Conservation (phyloP, 2,329 filamentous ascomycete genomes). For the Monosporascus sp. region DNA sequence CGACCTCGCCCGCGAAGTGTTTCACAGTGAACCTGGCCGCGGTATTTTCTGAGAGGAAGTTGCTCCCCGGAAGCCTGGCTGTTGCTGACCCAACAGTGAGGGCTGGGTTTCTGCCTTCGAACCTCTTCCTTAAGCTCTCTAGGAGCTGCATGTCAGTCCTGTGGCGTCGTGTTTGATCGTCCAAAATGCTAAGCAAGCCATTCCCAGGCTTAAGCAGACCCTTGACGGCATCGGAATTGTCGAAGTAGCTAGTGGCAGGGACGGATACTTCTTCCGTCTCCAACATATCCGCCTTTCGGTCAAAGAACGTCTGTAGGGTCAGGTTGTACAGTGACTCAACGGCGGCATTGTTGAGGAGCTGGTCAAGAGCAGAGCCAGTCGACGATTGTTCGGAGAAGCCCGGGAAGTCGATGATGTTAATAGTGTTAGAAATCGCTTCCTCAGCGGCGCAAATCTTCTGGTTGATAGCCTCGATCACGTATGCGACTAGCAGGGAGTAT, state of each 20-base stretch:
- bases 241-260: constrained; percentile 90
- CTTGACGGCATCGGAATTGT: constrained; percentile 91
- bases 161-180: constrained; percentile 89
- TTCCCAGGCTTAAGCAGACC: constrained; percentile 89
- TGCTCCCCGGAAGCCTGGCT: constrained; percentile 76
- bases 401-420: constrained; percentile 94
- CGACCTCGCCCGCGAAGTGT: constrained; percentile 94
- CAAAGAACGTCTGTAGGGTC: constrained; percentile 92
- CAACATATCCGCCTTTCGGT: constrained; percentile 85
- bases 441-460: constrained; percentile 81
- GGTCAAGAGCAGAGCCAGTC: constrained; percentile 81
- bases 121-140: constrained; percentile 85
- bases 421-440: constrained; percentile 84
- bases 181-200: constrained; percentile 86
- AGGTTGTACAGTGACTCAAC: constrained; percentile 90
- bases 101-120: constrained; percentile 88
- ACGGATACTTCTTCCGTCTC: constrained; percentile 92
- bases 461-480: constrained; percentile 89
- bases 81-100: constrained; percentile 74
- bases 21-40: constrained; percentile 81
- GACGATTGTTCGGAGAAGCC: constrained; percentile 82
- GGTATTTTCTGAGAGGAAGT: constrained; percentile 79
- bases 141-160: constrained; percentile 85
- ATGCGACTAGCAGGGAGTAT: constrained; percentile 90
- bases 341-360: constrained; percentile 90